Percentiles rank a stretch among this genome's conserved stretches.
phyloP scores from a whole-genome alignment of 1,139 yeast species.

The Sugiyamaella grinbergsii region DNA sequence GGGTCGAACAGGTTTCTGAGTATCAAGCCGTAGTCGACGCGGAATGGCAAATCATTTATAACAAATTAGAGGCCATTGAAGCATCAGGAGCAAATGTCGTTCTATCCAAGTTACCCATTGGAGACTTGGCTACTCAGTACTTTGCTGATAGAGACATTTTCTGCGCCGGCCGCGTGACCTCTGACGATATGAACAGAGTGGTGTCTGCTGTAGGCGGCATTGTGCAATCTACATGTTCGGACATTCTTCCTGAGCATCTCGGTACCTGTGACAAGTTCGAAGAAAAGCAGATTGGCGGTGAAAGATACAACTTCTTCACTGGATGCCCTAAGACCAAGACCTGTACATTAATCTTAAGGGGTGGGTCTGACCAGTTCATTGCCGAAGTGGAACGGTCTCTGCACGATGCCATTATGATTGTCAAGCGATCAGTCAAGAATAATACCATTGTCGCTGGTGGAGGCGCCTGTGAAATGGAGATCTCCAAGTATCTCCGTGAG shows the following conservation, averaged over 20 bases:
- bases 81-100: constrained; percentile 90
- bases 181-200: constrained; percentile 90
- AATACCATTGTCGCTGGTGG: constrained; percentile 95
- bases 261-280: constrained; percentile 88
- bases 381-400: constrained; percentile 97
- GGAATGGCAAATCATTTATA: constrained; percentile 92
- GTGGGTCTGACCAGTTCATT: constrained; percentile 98
- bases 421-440: constrained; percentile 88
- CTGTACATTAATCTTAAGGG: constrained; percentile 89
- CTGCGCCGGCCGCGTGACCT: constrained; percentile 94
- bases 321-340: constrained; percentile 94
- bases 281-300: constrained; percentile 94
- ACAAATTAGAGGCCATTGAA: constrained; percentile 80
- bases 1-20: constrained; percentile 90
- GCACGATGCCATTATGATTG: constrained; percentile 98
- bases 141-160: constrained; percentile 95
- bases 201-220: constrained; percentile 93
- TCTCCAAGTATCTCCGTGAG: constrained; percentile 85
- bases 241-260: constrained; percentile 65
- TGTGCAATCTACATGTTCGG: constrained; percentile 86
- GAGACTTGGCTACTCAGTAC: constrained; percentile 96
- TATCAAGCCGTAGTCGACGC: constrained; percentile 98
- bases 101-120: constrained; percentile 91
- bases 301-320: constrained; percentile 86
- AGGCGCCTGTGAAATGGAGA: constrained; percentile 98